A percentile compares a stretch with the other conserved stretches of the same genome.
Conservation (phyloP, 2,329 filamentous ascomycete genomes). For the Sclerotinia minor region DNA sequence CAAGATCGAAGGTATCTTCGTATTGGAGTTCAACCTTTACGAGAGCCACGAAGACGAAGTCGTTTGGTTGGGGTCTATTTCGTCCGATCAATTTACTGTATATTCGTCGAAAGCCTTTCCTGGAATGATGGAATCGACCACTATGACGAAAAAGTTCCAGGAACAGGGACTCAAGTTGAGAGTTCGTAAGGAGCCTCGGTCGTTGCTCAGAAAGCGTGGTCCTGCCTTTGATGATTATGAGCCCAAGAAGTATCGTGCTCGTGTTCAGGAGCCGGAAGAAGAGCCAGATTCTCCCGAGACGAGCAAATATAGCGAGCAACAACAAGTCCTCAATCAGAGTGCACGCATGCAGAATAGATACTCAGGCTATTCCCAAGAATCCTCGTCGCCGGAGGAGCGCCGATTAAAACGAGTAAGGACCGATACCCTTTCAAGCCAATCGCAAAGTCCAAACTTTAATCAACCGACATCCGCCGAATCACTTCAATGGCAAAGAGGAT, state of each 20-base stretch:
- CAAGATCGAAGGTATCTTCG: conserved; percentile 69
- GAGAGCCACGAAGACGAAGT: conserved; percentile 55
- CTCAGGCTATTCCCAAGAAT: conserved; percentile 18
- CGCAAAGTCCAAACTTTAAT: conserved; percentile 18
- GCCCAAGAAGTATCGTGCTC: conserved; percentile 36
- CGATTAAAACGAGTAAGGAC: conserved; percentile 12
- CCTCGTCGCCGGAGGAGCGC: conserved; percentile 17
- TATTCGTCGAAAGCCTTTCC: conserved; percentile 68
- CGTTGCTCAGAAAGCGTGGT: conserved; percentile 42
- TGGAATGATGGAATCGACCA: conserved; percentile 79
- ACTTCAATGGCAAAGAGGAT: conserved; percentile 16
- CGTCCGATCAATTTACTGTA: conserved; percentile 69
- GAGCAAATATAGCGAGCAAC: conserved; percentile 19
- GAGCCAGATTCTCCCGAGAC: not conserved
- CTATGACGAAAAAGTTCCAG: conserved; percentile 77
- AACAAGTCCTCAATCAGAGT: conserved; percentile 3
- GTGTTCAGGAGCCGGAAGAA: conserved; percentile 6
- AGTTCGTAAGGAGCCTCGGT: conserved; percentile 77
- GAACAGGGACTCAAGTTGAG: conserved; percentile 84
- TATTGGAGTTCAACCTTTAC: conserved; percentile 75
- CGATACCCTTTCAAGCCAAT: conserved; percentile 5
- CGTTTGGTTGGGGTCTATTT: conserved; percentile 43
- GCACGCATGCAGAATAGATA: conserved; percentile 19
- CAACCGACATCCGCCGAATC: conserved; percentile 8
- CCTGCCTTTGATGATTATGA: conserved; percentile 41